A percentile compares a stretch with the other conserved stretches of the same genome.
Conservation (phyloP, 306 rosid species). For the Castanopsis chinensis region DNA sequence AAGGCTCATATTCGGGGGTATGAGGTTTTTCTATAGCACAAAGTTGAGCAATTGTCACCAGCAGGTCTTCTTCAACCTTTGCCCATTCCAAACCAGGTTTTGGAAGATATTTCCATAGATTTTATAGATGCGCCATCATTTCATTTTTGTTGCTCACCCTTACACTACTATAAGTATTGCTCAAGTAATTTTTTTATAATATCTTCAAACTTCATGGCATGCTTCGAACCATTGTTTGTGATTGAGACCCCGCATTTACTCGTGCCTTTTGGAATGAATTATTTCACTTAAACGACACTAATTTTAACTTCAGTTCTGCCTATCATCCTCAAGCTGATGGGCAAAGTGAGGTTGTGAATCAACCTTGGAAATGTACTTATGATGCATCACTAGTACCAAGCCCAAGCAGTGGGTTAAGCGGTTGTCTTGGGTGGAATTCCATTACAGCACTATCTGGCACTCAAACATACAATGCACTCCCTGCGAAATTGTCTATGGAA, state of each 20-base stretch:
- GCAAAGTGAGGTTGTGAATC: too few species aligned
- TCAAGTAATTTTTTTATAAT: not conserved
- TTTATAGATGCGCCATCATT: not conserved
- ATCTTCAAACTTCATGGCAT: not conserved
- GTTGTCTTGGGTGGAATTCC: too few species aligned
- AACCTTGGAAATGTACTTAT: too few species aligned
- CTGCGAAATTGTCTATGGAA: too few species aligned
- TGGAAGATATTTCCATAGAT: slow-evolving; percentile 5
- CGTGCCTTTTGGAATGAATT: too few species aligned
- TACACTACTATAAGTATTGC: not conserved
- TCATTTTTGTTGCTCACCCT: not conserved
- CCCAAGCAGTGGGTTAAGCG: too few species aligned
- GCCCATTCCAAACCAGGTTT: not conserved
- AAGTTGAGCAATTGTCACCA: not conserved
- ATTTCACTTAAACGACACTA: too few species aligned
- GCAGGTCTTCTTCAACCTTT: not conserved
- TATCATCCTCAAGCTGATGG: too few species aligned
- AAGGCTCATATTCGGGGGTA: not conserved
- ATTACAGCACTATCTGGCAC: too few species aligned
- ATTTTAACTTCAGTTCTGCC: too few species aligned
- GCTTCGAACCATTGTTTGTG: not conserved
- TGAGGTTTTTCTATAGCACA: not conserved
- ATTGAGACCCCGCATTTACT: not conserved
- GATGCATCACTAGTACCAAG: too few species aligned
- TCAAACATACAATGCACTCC: too few species aligned